phyloP scores from a whole-genome alignment of 2,329 filamentous ascomycete genomes.

The Emmonsiellopsis sp. region DNA sequence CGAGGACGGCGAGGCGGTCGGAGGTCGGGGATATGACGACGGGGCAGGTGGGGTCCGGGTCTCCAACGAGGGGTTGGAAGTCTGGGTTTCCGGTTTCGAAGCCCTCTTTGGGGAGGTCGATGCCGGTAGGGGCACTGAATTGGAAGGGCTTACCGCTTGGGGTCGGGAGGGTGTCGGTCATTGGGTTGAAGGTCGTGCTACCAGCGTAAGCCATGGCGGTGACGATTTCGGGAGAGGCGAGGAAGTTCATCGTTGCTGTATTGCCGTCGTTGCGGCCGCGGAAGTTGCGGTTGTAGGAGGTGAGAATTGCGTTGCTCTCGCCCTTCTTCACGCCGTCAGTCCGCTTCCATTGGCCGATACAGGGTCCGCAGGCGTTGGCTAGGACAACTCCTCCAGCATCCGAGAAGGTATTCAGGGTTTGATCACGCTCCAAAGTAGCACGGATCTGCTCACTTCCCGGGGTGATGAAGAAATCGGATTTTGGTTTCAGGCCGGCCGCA shows the following conservation, averaged over 20 bases:
- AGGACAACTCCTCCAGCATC: constrained; percentile 80
- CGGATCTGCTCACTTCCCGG: constrained; percentile 95
- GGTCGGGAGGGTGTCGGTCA: constrained; percentile 75
- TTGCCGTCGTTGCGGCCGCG: constrained; percentile 95
- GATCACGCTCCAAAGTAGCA: constrained; percentile 82
- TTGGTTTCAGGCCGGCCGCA: constrained; percentile 80
- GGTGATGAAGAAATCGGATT: constrained; percentile 88
- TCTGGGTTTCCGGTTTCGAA: constrained; percentile 71
- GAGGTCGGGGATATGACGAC: constrained; percentile 82
- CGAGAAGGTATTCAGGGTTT: constrained; percentile 76
- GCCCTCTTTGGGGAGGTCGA: constrained; percentile 56
- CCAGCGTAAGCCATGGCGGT: constrained; percentile 94
- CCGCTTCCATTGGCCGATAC: constrained; percentile 91
- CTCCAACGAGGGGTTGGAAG: constrained; percentile 63
- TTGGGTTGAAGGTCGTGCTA: constrained; percentile 88
- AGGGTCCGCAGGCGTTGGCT: constrained; percentile 90
- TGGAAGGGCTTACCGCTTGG: constrained; percentile 73
- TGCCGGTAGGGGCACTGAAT: constrained; percentile 65
- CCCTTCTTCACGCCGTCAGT: constrained; percentile 79
- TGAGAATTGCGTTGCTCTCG: constrained; percentile 85
- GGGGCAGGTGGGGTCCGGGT: constrained; percentile 59
- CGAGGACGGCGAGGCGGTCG: constrained; percentile 78
- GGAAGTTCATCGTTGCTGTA: constrained; percentile 94
- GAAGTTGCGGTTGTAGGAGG: constrained; percentile 98
- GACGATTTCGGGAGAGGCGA: constrained; percentile 92